Evolutionary conservation across 331 rosid species (phyloP), one percentile per base, ranked within the genome.

Genomic region (Malus hybrid): DNA sequence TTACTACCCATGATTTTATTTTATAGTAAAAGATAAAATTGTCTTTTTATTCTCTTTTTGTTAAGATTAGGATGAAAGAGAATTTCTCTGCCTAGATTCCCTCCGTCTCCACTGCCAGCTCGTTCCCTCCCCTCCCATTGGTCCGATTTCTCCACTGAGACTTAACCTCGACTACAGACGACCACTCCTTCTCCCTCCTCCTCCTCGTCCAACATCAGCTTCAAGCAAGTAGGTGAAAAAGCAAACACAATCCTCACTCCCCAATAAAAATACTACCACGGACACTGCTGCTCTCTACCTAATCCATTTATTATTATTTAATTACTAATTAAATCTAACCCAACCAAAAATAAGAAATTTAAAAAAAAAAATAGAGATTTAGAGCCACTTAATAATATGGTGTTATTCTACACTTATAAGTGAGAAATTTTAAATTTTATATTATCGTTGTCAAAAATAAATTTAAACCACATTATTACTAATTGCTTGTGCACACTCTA

Each of bases 141-240:
- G 78, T 1, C 0, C 0, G 1, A 0, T 1, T 31, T 11, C 20
- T 14, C 8, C 13, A 32, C 52, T 63, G 65, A 32, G 67, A 74
- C 76, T 28, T 15, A 19, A 60, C 69, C 79, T 83, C 67, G 81
- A 79, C 83, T 70, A 12, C 22, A 83, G 65, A 66, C 83, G 73
- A 83, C 34, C 73, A 60, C 69, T 31, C 33, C 77, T 55, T 44
- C 27, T 14, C 29, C 15, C 68, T 39, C 33, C 18, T 24, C 65
- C 74, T 42, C 73, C 15, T 59, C 32, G 19, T 59, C 15, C 36
- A 2, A 4, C 36, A 1, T 28, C 76, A 79, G 73, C 80, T 76
- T 79, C 48, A 42, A 42, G 5, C 85, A 75, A 83, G 90, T 90
- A 67, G 96, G 92, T 88, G 91, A 42, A 87, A 88, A 90, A 83